A percentile compares a stretch with the other conserved stretches of the same genome.
Evolutionary conservation across 257 asterid genomes (phyloP).

Genomic region (Fraxinus excelsior): DNA sequence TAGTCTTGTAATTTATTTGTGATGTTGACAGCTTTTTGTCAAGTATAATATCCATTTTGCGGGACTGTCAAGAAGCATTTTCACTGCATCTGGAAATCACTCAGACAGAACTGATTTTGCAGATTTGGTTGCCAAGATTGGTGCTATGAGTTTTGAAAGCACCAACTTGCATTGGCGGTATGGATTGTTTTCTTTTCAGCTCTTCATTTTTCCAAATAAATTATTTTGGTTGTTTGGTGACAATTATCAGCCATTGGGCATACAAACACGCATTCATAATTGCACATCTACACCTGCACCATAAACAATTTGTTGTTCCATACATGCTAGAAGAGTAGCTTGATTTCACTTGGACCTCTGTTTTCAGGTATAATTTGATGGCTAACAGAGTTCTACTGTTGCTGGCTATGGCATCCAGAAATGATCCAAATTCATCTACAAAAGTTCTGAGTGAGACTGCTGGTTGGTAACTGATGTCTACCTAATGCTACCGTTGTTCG

Average conservation of each 20-base stretch:
- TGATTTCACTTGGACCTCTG: conserved; percentile 20
- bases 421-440: conserved; percentile 64
- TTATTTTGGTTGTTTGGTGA: conserved; percentile 15
- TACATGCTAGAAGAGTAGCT: conserved; percentile 24
- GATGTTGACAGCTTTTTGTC: conserved; percentile 78
- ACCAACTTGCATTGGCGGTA: conserved; percentile 98
- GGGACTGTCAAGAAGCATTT: conserved; percentile 85
- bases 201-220: conserved; percentile 14
- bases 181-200: conserved; percentile 14
- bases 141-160: conserved; percentile 80
- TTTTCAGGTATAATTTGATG: conserved; percentile 95
- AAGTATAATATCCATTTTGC: conserved; percentile 86
- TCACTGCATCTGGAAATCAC: conserved; percentile 42
- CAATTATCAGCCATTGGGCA: conserved; percentile 13
- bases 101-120: conserved; percentile 72
- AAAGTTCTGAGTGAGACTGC: conserved; percentile 76
- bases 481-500: conserved; percentile 10
- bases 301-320: not conserved
- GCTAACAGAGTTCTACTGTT: conserved; percentile 92
- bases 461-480: conserved; percentile 51
- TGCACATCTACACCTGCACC: conserved; percentile 17
- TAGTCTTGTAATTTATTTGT: conserved; percentile 19
- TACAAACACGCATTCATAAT: conserved; percentile 17
- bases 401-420: conserved; percentile 88
- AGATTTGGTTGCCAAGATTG: conserved; percentile 79